Evolutionary conservation across 257 asterid genomes (phyloP).

Genomic region (Ajuga chamaepitys): DNA sequence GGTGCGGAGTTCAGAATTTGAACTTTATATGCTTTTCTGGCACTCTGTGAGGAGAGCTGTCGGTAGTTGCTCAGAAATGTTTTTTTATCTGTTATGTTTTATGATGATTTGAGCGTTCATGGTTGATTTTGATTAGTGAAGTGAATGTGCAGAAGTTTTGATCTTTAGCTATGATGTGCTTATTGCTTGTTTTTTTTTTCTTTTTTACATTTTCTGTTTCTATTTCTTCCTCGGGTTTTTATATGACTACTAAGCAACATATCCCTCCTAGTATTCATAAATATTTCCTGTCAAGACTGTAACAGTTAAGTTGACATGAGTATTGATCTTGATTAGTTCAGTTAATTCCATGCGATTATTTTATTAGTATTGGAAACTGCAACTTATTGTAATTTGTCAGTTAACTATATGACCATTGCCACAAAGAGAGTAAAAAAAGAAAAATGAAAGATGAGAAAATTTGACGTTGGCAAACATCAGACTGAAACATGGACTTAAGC

Average conservation of each 20-base stretch:
- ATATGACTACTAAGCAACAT: not conserved
- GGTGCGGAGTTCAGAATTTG: constrained; percentile 9
- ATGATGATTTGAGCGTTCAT: not conserved
- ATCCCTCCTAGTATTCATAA: not conserved
- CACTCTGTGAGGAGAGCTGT: constrained; percentile 3
- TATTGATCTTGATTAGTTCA: not conserved
- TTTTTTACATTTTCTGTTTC: not conserved
- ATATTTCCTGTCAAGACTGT: not conserved
- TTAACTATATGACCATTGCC: too few species aligned
- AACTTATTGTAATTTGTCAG: not conserved
- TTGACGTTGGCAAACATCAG: not conserved
- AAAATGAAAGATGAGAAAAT: too few species aligned
- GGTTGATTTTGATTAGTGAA: not conserved
- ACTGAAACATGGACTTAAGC: not conserved
- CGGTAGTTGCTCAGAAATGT: not conserved
- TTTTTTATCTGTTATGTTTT: constrained; percentile 1
- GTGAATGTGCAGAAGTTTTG: not conserved
- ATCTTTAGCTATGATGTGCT: not conserved
- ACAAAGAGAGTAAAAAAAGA: too few species aligned
- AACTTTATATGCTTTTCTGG: not conserved
- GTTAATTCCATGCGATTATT: not conserved
- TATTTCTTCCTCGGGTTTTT: not conserved
- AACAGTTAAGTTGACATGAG: not conserved
- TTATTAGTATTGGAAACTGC: not conserved
- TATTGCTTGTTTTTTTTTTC: not conserved